Evolutionary conservation across 2,329 filamentous ascomycete species (phyloP).

Genomic region (Pseudogymnoascus sp.): DNA sequence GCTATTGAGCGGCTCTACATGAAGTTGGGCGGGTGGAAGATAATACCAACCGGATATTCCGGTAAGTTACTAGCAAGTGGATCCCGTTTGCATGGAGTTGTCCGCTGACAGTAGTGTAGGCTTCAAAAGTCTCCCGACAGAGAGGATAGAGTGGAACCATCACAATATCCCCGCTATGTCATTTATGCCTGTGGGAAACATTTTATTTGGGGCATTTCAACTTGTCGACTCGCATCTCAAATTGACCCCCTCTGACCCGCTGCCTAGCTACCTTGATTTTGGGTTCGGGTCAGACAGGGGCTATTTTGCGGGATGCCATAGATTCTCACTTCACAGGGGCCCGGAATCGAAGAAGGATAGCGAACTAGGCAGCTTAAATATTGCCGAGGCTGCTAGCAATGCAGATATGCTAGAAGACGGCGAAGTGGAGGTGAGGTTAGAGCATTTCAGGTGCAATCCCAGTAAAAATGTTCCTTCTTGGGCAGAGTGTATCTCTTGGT

Average conservation of each 20-base stretch:
- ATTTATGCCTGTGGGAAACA: constrained; percentile 1
- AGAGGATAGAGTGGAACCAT: neutral
- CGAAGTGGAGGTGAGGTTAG: neutral
- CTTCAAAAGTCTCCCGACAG: neutral
- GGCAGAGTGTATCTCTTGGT: neutral
- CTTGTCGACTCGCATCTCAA: constrained; percentile 1
- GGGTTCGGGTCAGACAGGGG: constrained; percentile 2
- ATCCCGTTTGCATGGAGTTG: neutral
- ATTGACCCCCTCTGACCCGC: neutral
- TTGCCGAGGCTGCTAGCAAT: neutral
- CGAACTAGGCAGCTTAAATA: neutral
- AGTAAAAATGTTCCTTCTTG: neutral
- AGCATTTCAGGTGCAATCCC: constrained; percentile 4
- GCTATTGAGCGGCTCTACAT: constrained; percentile 12
- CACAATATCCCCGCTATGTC: neutral
- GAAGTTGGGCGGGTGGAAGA: neutral
- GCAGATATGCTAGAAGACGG: neutral
- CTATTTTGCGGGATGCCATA: neutral
- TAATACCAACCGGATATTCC: neutral
- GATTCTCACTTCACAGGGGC: neutral
- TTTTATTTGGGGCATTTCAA: constrained; percentile 1
- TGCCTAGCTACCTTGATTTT: constrained; percentile 2
- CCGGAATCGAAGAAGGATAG: neutral
- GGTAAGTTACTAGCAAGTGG: neutral
- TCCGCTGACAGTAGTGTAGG: neutral